Base-by-base conservation (phyloP, 2,329 filamentous ascomycete species). In the Drechslerella coelobrocha region DNA sequence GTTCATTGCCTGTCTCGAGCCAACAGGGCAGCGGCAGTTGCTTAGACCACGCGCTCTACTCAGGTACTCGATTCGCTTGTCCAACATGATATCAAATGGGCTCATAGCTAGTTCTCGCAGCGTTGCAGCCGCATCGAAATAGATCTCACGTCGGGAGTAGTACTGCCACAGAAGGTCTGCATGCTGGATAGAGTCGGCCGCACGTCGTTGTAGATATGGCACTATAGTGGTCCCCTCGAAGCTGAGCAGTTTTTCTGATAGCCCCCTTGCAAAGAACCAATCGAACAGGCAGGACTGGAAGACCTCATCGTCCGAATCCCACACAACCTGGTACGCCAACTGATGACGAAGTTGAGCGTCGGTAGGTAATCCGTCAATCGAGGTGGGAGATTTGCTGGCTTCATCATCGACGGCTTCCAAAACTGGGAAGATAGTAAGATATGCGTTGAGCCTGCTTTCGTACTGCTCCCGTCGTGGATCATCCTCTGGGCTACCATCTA, bases 221-320 rank as follows among this genome's bases (percentile, higher is more conserved):
- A 95, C 85, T 24, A 97, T 91, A 76, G 92, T 92, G 0, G 88
- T 86, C 3, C 92, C 96, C 63, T 92, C 86, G 55, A 94, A 91
- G 34, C 89, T 87, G 31, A 99, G 85, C 26, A 99, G 84, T 12
- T 92, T 88, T 73, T 97, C 91, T 8, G 86, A 89, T 87, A 90
- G 92, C 17, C 89, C 89, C 78, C 92, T 88, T 59, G 84, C 81
- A 74, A 97, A 87, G 79, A 99, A 99, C 93, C 94, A 99, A 76
- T 97, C 92, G 78, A 97, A 99, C n/a, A 99, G 83, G 76, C 91
- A 91, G 72, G 91, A 95, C 78, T 97, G 89, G 81, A 99, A 99
- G 2, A 97, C 90, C 76, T 97, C 91, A 74, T 99, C 94, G 12
- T 88, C 85, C 0, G 93, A 96, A 66, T 85, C 85, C 77, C 95